Evolutionary conservation across 2,329 filamentous ascomycete species (phyloP).

Genomic region (Chrysosporium keratinophilum): DNA sequence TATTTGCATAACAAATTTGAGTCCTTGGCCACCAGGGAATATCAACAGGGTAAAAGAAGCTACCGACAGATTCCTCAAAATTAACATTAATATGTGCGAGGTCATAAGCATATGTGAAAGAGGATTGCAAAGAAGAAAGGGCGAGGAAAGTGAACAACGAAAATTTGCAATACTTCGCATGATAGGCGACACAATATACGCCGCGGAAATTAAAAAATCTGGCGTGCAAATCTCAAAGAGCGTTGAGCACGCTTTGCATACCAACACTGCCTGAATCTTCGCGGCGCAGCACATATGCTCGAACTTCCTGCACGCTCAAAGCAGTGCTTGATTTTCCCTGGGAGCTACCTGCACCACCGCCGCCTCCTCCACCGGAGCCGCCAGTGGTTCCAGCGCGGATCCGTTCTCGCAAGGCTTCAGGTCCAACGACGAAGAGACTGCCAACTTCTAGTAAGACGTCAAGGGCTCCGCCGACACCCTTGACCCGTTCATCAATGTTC

Average conservation of each 20-base stretch:
- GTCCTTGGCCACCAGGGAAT: not conserved
- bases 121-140: not conserved
- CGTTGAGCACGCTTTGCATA: constrained; percentile 70
- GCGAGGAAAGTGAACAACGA: not conserved
- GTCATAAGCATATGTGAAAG: not conserved
- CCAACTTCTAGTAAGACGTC: constrained; percentile 89
- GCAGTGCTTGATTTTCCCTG: constrained; percentile 46
- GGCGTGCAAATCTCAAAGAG: constrained; percentile 36
- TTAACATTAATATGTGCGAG: not conserved
- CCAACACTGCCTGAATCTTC: constrained; percentile 74
- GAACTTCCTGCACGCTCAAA: constrained; percentile 45
- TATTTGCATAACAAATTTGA: not conserved
- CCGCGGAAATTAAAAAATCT: not conserved
- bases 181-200: not conserved
- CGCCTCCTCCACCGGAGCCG: constrained; percentile 24
- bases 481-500: constrained; percentile 57
- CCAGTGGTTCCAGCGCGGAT: constrained; percentile 43
- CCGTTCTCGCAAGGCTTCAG: constrained; percentile 63
- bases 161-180: not conserved
- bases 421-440: constrained; percentile 87
- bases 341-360: constrained; percentile 33
- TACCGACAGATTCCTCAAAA: not conserved
- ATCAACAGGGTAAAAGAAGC: not conserved
- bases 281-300: constrained; percentile 71
- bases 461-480: constrained; percentile 46